These are phyloP conservation scores for Pleurotus ostreatus DNA, from an alignment of 768 basidiomycete genomes.

Conservation along the genomic window DNA sequence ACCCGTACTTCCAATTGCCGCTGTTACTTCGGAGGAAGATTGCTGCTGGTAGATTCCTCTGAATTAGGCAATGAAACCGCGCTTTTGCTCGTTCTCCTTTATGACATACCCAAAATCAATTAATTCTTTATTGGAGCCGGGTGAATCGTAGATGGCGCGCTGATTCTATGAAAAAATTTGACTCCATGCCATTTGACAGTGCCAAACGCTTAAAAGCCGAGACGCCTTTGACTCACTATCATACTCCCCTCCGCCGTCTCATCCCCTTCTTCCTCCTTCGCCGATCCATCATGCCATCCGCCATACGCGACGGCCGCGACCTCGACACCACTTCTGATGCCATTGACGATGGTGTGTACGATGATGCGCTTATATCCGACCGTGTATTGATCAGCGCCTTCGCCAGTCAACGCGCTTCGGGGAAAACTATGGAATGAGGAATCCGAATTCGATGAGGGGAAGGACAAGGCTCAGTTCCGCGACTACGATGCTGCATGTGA, in stretches of 20 bases:
- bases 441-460: slow-evolving; percentile 54
- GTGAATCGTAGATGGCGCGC: slow-evolving; percentile 2
- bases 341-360: slow-evolving; percentile 39
- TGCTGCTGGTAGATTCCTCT: slow-evolving; percentile 2
- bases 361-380: background rate
- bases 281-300: slow-evolving; percentile 21
- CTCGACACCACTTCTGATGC: slow-evolving; percentile 45
- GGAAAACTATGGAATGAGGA: slow-evolving; percentile 54
- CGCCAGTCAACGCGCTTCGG: slow-evolving; percentile 65
- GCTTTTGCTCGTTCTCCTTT: slow-evolving; percentile 1
- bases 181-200: slow-evolving; percentile 6
- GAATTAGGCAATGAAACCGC: slow-evolving; percentile 1
- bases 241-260: background rate
- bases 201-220: slow-evolving; percentile 6
- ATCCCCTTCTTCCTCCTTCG: background rate
- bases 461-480: slow-evolving; percentile 67
- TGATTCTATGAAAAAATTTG: slow-evolving; percentile 2
- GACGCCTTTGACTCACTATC: slow-evolving; percentile 2
- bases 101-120: slow-evolving; percentile 2
- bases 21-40: slow-evolving; percentile 10
- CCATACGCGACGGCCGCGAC: slow-evolving; percentile 23
- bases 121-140: slow-evolving; percentile 2
- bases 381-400: background rate
- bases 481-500: slow-evolving; percentile 75
- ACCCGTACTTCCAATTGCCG: background rate